phyloP scores from a whole-genome alignment of 2,329 filamentous ascomycete genomes.

The Sclerotinia spermophila region DNA sequence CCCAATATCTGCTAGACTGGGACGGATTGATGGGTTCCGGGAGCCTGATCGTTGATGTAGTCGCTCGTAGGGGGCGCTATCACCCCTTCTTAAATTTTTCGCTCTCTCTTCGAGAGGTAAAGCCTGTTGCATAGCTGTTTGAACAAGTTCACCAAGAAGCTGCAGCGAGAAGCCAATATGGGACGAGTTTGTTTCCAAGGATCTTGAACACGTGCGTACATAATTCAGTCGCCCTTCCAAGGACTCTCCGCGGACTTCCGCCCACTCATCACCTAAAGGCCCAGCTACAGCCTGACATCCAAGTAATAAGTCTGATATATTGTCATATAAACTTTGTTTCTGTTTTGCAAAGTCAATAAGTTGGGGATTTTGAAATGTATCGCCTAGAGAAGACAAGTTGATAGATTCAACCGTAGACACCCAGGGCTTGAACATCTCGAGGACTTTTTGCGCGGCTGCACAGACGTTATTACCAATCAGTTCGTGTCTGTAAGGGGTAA shows the following conservation, averaged over 20 bases:
- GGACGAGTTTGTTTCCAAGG: constrained; percentile 80
- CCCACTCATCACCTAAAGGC: constrained; percentile 92
- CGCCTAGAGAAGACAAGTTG: constrained; percentile 75
- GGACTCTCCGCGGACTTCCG: constrained; percentile 83
- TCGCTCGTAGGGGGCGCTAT: constrained; percentile 53
- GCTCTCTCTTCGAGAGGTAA: constrained; percentile 38
- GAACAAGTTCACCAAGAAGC: constrained; percentile 78
- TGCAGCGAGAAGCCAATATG: constrained; percentile 87
- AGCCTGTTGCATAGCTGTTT: constrained; percentile 48
- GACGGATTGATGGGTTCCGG: constrained; percentile 36
- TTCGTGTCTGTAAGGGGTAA: constrained; percentile 74
- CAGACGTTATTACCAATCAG: constrained; percentile 80
- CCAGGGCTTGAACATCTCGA: constrained; percentile 89
- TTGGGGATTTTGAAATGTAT: constrained; percentile 78
- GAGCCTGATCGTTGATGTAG: constrained; percentile 57
- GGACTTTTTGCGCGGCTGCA: constrained; percentile 69
- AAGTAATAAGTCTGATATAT: constrained; percentile 82
- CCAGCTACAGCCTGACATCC: constrained; percentile 89
- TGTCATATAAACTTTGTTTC: constrained; percentile 92
- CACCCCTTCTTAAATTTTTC: constrained; percentile 54
- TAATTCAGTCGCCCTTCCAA: constrained; percentile 81
- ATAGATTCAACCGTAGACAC: constrained; percentile 87
- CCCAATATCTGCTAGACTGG: constrained; percentile 30
- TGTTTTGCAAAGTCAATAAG: constrained; percentile 82
- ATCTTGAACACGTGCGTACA: constrained; percentile 71